phyloP scores from a whole-genome alignment of 805 yeast species.

The Candida loeiensis region DNA sequence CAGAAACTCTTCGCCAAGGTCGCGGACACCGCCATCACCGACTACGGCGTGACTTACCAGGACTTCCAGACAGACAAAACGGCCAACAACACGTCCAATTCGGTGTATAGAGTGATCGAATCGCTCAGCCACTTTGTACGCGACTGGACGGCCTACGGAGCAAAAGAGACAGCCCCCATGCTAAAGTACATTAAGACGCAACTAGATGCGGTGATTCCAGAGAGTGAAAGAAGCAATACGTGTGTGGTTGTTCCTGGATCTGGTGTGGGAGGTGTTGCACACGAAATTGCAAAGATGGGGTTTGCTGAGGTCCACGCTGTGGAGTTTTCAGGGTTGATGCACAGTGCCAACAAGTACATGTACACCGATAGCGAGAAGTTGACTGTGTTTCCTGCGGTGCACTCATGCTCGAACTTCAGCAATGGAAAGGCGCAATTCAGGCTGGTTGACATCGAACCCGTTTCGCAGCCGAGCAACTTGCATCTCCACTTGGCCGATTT shows the following conservation, averaged over 20 bases:
- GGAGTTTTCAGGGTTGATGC: conserved; percentile 77
- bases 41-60: conserved; percentile 43
- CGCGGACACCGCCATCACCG: conserved; percentile 38
- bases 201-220: conserved; percentile 30
- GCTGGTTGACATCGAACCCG: conserved; percentile 27
- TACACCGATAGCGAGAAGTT: conserved; percentile 24
- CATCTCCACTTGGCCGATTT: conserved; percentile 60
- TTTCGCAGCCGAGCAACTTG: conserved; percentile 46
- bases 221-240: conserved; percentile 33
- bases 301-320: conserved; percentile 60
- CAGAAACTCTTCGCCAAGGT: conserved; percentile 44
- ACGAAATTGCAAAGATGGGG: conserved; percentile 46
- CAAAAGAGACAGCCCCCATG: conserved; percentile 51
- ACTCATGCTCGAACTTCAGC: conserved; percentile 65
- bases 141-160: conserved; percentile 64
- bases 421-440: conserved; percentile 49
- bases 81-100: conserved; percentile 12
- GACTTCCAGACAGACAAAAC: conserved; percentile 19
- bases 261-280: conserved; percentile 78
- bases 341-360: conserved; percentile 58
- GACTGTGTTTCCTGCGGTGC: conserved; percentile 48
- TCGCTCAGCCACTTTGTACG: conserved; percentile 71
- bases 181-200: conserved; percentile 48
- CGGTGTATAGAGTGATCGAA: conserved; percentile 53
- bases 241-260: conserved; percentile 79